These are phyloP conservation scores for Pseudofabraea citricarpa DNA, from an alignment of 2,329 filamentous ascomycete genomes.

Conservation along the genomic window DNA sequence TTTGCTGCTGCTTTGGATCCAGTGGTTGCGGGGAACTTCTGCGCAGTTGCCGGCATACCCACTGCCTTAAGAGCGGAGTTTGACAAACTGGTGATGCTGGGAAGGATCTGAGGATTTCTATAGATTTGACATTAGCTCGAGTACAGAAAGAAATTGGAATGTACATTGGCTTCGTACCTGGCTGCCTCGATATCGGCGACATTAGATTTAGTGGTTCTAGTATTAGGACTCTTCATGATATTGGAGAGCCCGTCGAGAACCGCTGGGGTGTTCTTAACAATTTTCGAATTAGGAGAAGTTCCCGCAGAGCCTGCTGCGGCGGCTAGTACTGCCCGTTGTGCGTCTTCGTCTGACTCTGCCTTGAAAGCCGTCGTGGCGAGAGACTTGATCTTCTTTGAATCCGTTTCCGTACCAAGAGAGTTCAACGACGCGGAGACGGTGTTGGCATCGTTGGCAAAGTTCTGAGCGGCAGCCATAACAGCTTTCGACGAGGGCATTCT, in stretches of 20 bases:
- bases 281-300: slow-evolving; percentile 15
- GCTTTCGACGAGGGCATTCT: slow-evolving; percentile 2
- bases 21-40: slow-evolving; percentile 17
- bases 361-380: slow-evolving; percentile 17
- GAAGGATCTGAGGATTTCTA: slow-evolving; percentile 23
- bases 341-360: slow-evolving; percentile 21
- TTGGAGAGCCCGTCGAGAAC: slow-evolving; percentile 16
- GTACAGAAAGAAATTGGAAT: too few relatives aligned
- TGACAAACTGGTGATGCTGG: slow-evolving; percentile 21
- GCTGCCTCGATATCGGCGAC: slow-evolving; percentile 11
- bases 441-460: slow-evolving; percentile 21
- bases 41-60: slow-evolving; percentile 9
- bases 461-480: slow-evolving; percentile 13
- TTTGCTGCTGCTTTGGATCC: not conserved
- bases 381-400: slow-evolving; percentile 11
- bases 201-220: slow-evolving; percentile 5
- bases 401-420: slow-evolving; percentile 9
- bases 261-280: slow-evolving; percentile 19
- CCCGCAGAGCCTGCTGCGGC: slow-evolving; percentile 17
- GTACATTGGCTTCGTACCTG: too few relatives aligned
- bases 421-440: slow-evolving; percentile 21
- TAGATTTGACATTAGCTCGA: too few relatives aligned
- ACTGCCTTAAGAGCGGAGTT: slow-evolving; percentile 17
- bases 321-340: slow-evolving; percentile 15
- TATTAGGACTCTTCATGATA: slow-evolving; percentile 15